Percentiles rank a stretch among this genome's conserved stretches.
Conservation (phyloP, 202 grass and related monocot genomes). For the Miscanthus sacchariflorus region DNA sequence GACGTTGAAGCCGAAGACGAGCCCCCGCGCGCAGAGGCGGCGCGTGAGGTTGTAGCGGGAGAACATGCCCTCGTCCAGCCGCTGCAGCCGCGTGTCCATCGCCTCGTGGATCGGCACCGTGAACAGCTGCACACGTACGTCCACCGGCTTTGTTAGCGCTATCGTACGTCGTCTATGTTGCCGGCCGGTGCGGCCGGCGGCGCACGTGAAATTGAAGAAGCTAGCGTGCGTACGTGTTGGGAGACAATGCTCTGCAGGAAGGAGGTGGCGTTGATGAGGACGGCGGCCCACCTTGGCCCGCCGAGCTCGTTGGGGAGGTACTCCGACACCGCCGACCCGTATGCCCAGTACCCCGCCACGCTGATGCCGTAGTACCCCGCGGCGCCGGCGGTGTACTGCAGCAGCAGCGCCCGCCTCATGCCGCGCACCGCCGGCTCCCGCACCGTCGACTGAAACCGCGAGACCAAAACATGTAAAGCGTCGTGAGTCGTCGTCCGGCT, state of each 20-base stretch:
- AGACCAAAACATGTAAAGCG: too few relatives aligned
- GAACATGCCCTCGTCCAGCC: constrained; percentile 80
- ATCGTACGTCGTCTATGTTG: background rate
- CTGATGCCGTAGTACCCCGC: constrained; percentile 74
- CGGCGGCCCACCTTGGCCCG: constrained; percentile 68
- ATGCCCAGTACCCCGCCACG: constrained; percentile 90
- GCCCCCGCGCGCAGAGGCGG: constrained; percentile 52
- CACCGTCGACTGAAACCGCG: constrained; percentile 60
- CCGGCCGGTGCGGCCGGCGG: background rate
- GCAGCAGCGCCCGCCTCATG: constrained; percentile 70
- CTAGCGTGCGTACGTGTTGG: constrained; percentile 54
- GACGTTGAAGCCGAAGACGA: constrained; percentile 73
- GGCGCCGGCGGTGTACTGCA: constrained; percentile 71
- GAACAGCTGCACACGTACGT: constrained; percentile 55
- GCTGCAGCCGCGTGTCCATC: constrained; percentile 76
- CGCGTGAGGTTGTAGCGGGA: constrained; percentile 72
- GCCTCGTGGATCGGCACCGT: constrained; percentile 83
- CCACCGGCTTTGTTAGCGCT: background rate
- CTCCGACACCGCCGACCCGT: constrained; percentile 74
- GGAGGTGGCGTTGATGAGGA: constrained; percentile 75
- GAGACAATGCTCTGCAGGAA: constrained; percentile 86
- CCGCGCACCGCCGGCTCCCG: constrained; percentile 61
- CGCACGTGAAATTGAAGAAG: background rate
- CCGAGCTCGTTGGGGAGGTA: constrained; percentile 79
- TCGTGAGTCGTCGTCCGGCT: too few relatives aligned